Evolutionary conservation across 208 protist genomes (phyloP).

Genomic region (Trichomonas vaginalis): DNA sequence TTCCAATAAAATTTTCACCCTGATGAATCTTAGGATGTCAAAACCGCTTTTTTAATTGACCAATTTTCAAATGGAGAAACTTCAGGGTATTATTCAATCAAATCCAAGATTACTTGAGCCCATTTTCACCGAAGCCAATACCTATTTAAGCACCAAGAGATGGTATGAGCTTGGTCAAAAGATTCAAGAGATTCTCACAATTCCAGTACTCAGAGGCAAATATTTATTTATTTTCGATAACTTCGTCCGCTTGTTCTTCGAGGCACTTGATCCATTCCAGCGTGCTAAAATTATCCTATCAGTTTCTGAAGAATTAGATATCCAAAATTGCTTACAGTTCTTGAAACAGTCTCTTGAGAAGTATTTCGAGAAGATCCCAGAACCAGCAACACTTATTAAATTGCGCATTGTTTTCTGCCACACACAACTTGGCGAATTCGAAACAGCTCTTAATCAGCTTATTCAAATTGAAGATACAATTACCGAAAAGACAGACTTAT

Average conservation of each 20-base stretch:
- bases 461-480: not conserved
- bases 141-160: not conserved
- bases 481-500: not conserved
- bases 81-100: not conserved
- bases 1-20: too few relatives aligned
- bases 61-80: not conserved
- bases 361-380: not conserved
- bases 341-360: not conserved
- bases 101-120: not conserved
- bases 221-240: not conserved
- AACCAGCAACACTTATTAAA: not conserved
- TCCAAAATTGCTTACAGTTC: not conserved
- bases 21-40: not conserved
- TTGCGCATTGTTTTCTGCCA: not conserved
- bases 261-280: not conserved
- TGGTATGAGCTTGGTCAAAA: not conserved
- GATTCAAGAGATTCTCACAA: not conserved
- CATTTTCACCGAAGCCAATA: not conserved
- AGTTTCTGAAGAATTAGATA: not conserved
- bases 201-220: not conserved
- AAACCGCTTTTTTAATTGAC: not conserved
- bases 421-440: not conserved
- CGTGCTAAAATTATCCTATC: not conserved
- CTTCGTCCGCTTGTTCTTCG: not conserved
- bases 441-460: not conserved